A percentile compares a stretch with the other conserved stretches of the same genome.
These are phyloP conservation scores for Teratosphaeria pseudoeucalypti DNA, from an alignment of 2,329 filamentous ascomycete genomes.

Conservation along the genomic window DNA sequence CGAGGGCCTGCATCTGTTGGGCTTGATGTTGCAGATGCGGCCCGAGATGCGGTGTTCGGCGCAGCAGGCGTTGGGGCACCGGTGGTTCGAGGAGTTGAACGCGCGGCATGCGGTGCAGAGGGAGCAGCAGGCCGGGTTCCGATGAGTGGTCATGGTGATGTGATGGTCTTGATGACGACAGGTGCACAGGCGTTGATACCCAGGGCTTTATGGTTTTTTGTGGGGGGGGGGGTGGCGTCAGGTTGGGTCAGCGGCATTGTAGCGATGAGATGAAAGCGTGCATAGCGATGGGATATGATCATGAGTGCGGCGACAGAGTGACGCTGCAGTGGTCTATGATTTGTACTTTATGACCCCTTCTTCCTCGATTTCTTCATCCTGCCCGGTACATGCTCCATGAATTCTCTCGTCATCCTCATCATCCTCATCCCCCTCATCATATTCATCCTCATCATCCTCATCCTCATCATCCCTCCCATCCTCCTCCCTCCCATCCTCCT, in stretches of 20 bases:
- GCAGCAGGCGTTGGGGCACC: constrained; percentile 74
- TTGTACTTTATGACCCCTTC: too few species aligned
- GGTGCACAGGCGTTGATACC: neutral
- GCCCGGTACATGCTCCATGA: too few species aligned
- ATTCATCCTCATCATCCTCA: too few species aligned
- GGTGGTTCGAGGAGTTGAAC: constrained; percentile 72
- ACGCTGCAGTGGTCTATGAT: neutral
- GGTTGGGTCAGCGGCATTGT: neutral
- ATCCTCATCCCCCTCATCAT: too few species aligned
- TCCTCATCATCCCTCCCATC: neutral
- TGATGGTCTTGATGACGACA: neutral
- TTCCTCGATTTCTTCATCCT: too few species aligned
- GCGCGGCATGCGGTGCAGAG: neutral
- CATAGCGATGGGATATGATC: neutral
- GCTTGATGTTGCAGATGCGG: constrained; percentile 82
- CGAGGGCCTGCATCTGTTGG: constrained; percentile 74
- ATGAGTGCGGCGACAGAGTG: neutral
- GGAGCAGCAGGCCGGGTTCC: neutral
- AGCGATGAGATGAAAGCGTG: neutral
- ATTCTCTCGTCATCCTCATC: too few species aligned
- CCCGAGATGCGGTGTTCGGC: constrained; percentile 88
- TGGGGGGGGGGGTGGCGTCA: neutral
- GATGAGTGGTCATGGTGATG: neutral
- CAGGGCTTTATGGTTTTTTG: neutral
- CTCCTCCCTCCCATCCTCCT: neutral